phyloP scores from a whole-genome alignment of 306 rosid genomes.

The Lithocarpus polystachyus region DNA sequence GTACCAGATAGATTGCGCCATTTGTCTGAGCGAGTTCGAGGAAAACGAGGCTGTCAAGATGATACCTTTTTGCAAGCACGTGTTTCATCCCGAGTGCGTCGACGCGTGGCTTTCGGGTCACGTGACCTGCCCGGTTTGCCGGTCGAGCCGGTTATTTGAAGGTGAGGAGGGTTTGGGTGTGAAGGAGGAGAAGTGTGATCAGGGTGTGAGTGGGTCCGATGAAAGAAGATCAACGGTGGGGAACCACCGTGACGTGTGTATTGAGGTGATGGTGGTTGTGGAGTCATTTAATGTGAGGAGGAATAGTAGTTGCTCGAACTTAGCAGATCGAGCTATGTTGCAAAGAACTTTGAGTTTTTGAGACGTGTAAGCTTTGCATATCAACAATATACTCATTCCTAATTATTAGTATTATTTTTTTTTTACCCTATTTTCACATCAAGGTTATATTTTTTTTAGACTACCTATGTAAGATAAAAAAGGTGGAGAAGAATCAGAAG shows the following conservation, averaged over 20 bases:
- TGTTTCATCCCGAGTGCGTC: conserved; percentile 50
- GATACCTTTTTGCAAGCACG: conserved; percentile 49
- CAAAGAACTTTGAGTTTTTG: neutral
- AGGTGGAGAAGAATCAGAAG: too few relatives aligned
- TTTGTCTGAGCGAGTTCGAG: conserved; percentile 44
- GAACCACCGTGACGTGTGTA: neutral
- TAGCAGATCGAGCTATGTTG: neutral
- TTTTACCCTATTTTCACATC: too few relatives aligned
- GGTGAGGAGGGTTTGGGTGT: neutral
- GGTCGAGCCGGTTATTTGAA: conserved; percentile 14
- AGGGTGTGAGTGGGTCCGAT: neutral
- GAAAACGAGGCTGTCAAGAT: conserved; percentile 34
- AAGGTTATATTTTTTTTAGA: too few relatives aligned
- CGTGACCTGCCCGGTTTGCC: conserved; percentile 55
- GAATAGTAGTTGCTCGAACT: neutral
- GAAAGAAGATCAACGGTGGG: conserved; percentile 13
- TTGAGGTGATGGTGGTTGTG: neutral
- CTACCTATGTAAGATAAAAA: too few relatives aligned
- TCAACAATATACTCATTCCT: too few relatives aligned
- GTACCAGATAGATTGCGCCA: conserved; percentile 41
- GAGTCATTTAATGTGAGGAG: conserved; percentile 4
- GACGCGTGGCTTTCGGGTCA: conserved; percentile 53
- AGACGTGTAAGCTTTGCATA: neutral
- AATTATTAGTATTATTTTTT: accelerated
- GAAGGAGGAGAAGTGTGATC: neutral